These are phyloP conservation scores for Cercospora beticola DNA, from an alignment of 2,329 filamentous ascomycete species.

Conservation along the genomic window DNA sequence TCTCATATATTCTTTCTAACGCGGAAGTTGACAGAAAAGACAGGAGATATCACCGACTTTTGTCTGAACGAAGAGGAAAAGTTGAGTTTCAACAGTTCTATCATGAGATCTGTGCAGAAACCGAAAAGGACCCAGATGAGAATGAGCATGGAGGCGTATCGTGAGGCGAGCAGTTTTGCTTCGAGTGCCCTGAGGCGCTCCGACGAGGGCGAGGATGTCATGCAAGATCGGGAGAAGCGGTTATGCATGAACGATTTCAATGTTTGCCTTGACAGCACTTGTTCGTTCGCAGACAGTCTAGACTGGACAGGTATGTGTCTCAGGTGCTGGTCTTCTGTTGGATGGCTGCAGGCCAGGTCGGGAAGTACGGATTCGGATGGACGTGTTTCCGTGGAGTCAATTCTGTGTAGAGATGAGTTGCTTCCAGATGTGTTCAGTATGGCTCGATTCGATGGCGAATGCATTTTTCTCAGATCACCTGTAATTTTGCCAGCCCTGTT, in stretches of 20 bases:
- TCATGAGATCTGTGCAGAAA: no score
- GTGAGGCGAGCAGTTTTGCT: neutral
- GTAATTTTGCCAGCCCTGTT: neutral
- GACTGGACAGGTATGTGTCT: neutral
- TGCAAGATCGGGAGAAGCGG: neutral
- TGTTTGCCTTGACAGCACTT: neutral
- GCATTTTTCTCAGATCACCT: no score
- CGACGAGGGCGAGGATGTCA: neutral
- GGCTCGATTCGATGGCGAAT: no score
- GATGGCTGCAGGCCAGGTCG: neutral
- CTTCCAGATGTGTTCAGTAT: neutral
- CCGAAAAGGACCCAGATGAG: neutral
- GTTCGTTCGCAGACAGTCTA: neutral
- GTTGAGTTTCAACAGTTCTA: no score
- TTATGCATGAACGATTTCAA: neutral
- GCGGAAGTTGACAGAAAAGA: no score
- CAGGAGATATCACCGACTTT: no score
- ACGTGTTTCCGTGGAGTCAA: neutral
- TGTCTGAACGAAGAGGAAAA: no score
- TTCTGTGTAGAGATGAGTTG: neutral
- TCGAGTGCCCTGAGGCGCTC: neutral
- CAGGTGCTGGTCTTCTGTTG: neutral
- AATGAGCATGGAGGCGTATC: neutral
- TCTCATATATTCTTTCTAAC: no score
- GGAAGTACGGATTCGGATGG: neutral